Percentiles rank a stretch among this genome's conserved stretches.
Evolutionary conservation across 1,284 basidiomycete genomes (phyloP).

Genomic region (Cutaneotrichosporon cyanovorans): DNA sequence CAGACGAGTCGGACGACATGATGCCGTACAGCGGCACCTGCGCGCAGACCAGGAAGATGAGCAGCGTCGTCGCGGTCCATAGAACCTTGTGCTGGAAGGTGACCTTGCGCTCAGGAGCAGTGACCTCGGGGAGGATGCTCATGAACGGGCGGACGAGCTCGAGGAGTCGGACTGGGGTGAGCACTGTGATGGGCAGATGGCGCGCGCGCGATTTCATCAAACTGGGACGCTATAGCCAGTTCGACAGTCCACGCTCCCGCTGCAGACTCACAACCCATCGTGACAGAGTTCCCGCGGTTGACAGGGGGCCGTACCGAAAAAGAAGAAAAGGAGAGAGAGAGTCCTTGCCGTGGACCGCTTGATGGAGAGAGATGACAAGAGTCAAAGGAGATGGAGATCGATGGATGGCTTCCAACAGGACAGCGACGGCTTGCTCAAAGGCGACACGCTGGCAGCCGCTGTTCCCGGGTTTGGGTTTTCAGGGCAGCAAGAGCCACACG

Average conservation of each 20-base stretch:
- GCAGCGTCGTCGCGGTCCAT: slow-evolving; percentile 94
- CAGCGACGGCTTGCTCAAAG: background rate
- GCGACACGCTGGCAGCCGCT: slow-evolving; percentile 6
- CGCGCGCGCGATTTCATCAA: background rate
- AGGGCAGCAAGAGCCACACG: background rate
- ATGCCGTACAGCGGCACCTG: slow-evolving; percentile 95
- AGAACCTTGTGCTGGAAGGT: slow-evolving; percentile 93
- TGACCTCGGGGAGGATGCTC: slow-evolving; percentile 87
- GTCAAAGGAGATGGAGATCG: background rate
- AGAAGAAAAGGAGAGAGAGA: background rate
- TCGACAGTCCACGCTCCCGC: too few relatives aligned
- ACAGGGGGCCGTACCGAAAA: slow-evolving; percentile 15
- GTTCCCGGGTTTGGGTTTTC: background rate
- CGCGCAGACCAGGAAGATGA: slow-evolving; percentile 96
- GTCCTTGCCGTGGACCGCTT: slow-evolving; percentile 4
- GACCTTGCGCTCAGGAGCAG: slow-evolving; percentile 91
- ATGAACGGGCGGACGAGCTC: slow-evolving; percentile 94
- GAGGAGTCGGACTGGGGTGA: slow-evolving; percentile 70
- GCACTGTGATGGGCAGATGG: background rate
- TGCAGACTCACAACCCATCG: slow-evolving; percentile 35
- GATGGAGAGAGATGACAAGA: slow-evolving; percentile 2
- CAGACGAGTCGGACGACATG: slow-evolving; percentile 95
- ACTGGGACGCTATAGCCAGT: too few relatives aligned
- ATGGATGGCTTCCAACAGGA: slow-evolving; percentile 1
- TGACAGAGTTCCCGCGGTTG: slow-evolving; percentile 20